These are phyloP conservation scores for Phytophthora ramorum DNA, from an alignment of 352 stramenopile species.

Conservation along the genomic window DNA sequence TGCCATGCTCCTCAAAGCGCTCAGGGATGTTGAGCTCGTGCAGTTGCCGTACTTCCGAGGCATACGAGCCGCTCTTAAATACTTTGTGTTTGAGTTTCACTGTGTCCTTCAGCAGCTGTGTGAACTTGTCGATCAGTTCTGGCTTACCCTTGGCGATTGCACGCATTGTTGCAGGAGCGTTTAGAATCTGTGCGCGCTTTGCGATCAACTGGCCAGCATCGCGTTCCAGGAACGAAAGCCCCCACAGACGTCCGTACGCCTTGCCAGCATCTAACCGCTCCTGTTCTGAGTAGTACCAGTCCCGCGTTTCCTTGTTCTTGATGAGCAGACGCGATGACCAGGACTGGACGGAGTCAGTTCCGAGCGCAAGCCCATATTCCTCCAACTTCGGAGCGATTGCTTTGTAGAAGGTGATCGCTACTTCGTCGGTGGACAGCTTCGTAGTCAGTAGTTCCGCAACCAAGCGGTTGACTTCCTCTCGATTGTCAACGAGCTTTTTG, in stretches of 20 bases:
- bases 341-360: slow-evolving; percentile 74
- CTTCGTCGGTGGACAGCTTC: slow-evolving; percentile 62
- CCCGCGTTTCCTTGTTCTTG: slow-evolving; percentile 89
- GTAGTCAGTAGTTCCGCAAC: slow-evolving; percentile 60
- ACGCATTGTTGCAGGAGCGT: slow-evolving; percentile 71
- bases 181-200: slow-evolving; percentile 76
- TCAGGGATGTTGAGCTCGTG: slow-evolving; percentile 69
- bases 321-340: slow-evolving; percentile 87
- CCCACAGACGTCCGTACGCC: slow-evolving; percentile 81
- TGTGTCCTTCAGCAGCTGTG: slow-evolving; percentile 83
- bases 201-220: slow-evolving; percentile 77
- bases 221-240: slow-evolving; percentile 80
- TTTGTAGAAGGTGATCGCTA: slow-evolving; percentile 74
- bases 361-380: slow-evolving; percentile 64
- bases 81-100: slow-evolving; percentile 92
- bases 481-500: slow-evolving; percentile 87
- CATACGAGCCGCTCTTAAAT: slow-evolving; percentile 81
- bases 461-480: slow-evolving; percentile 64
- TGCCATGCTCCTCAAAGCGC: slow-evolving; percentile 72
- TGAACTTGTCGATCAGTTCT: slow-evolving; percentile 89
- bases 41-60: slow-evolving; percentile 60
- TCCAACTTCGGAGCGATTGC: slow-evolving; percentile 71
- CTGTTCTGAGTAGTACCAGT: slow-evolving; percentile 87
- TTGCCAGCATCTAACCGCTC: slow-evolving; percentile 81
- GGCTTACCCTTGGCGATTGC: slow-evolving; percentile 78